Conservation (phyloP, 2,329 filamentous ascomycete species). For the Blastomyces emzantsi region DNA sequence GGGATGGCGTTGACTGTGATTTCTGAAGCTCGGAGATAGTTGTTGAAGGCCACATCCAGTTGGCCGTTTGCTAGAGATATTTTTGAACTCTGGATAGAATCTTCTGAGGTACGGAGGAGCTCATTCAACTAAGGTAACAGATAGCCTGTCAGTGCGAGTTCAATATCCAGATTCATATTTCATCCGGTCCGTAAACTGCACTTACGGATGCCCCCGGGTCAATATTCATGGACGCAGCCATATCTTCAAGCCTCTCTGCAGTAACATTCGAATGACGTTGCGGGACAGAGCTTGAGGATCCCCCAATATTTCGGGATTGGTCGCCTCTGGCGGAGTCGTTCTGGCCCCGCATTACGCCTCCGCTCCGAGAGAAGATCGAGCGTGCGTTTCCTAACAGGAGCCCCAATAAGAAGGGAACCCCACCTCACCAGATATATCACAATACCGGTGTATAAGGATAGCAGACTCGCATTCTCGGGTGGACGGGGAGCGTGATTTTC, state of each 20-base stretch:
- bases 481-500: not conserved
- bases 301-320: not conserved
- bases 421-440: constrained; percentile 3
- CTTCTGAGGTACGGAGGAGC: constrained; percentile 29
- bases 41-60: constrained; percentile 67
- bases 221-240: constrained; percentile 14
- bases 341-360: not conserved
- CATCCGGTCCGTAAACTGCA: not conserved
- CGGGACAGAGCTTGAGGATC: not conserved
- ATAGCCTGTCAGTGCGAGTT: not conserved
- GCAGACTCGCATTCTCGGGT: constrained; percentile 1
- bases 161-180: not conserved
- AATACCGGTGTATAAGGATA: not conserved
- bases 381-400: not conserved
- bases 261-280: not conserved
- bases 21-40: constrained; percentile 74
- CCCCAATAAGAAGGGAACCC: not conserved
- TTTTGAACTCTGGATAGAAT: constrained; percentile 29
- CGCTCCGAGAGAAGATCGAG: not conserved
- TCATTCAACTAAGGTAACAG: constrained; percentile 24
- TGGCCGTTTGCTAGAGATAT: constrained; percentile 26
- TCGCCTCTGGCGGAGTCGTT: not conserved
- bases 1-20: constrained; percentile 70
- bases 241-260: constrained; percentile 8
- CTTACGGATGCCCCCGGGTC: constrained; percentile 14